Base-by-base conservation (phyloP, 169 alveolate genomes). In the Babesia ovata region DNA sequence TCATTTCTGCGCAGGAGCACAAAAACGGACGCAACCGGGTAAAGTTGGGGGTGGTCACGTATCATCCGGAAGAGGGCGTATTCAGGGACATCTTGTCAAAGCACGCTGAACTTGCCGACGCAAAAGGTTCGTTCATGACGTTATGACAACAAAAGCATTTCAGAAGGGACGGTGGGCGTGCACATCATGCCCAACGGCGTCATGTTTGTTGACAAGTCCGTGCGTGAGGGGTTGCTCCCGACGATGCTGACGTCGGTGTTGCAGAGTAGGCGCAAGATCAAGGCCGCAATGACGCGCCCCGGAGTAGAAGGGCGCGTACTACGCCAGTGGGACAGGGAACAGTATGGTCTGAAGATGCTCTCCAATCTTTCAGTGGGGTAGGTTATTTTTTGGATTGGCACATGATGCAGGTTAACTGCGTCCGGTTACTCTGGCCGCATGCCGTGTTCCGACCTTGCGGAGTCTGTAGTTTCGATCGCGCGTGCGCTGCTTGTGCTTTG, bases 391-490 rank as follows among this genome's bases (percentile, higher is more conserved):
- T 6, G 48, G 14, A 3, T 39, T 9, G 26, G 24, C 36, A 14
- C n/a, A 21, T 10, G 7, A 33, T 52, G 49, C 82, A 98, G 99
- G 28, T 95, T 95, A 53, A 95, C 99, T 7, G 99, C 99, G 14
- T 99, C 99, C 2, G 91, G 90, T 48, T 92, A 96, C 85, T 95
- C 96, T 29, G 99, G 99, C 14, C 93, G 97, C 61, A 91, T 98
- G 85, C 99, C 99, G 26, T 98, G 99, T 90, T 91, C 97, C 2
- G 99, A 94, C 65, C 93, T 98, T 24, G 95, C 98, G 24, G 96
- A 97, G 50, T 92, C 99, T 65, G 98, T 98, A 17, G 97, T 98
- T 26, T 93, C 98, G 33, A 95, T 95, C 59, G 99, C 99, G 14
- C 86, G 99, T 63, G 86, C 94, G 44, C 96, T 97, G 92, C 93